Conservation (phyloP, 73 alveolate genomes). For the Uronychia setigera region DNA sequence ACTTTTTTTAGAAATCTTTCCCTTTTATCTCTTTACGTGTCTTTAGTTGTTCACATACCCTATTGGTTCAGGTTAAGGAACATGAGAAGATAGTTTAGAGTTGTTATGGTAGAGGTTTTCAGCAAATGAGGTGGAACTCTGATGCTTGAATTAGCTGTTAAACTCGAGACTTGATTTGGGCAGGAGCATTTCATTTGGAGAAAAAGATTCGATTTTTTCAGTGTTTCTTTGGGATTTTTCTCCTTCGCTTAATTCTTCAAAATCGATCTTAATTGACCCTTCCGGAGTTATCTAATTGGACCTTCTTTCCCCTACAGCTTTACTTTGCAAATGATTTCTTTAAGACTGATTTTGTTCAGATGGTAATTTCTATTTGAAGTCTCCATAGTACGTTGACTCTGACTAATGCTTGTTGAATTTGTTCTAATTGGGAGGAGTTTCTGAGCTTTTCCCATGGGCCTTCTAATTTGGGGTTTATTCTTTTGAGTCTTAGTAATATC, state of each 20-base stretch:
- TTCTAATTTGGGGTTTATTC: no score
- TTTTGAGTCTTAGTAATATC: no score
- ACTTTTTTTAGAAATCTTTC: neutral
- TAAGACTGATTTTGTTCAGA: no score
- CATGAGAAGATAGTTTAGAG: neutral
- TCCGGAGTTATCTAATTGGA: no score
- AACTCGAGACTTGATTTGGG: neutral
- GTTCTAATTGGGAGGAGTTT: no score
- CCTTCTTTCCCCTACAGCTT: no score
- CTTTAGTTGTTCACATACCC: neutral
- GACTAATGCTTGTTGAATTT: no score
- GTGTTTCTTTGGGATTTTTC: neutral
- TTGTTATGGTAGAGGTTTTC: neutral
- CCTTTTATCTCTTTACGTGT: neutral
- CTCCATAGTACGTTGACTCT: no score
- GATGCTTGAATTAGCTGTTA: neutral
- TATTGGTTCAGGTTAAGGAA: neutral
- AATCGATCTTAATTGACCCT: neutral
- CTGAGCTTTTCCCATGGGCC: no score
- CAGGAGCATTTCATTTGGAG: neutral
- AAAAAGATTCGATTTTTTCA: neutral
- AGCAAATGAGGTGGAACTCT: neutral
- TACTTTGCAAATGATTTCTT: no score
- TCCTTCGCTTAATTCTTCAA: neutral
- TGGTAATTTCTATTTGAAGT: no score